A percentile compares a stretch with the other conserved stretches of the same genome.
Evolutionary conservation across 2,329 filamentous ascomycete genomes (phyloP).

Genomic region (Ophiostoma sp.): DNA sequence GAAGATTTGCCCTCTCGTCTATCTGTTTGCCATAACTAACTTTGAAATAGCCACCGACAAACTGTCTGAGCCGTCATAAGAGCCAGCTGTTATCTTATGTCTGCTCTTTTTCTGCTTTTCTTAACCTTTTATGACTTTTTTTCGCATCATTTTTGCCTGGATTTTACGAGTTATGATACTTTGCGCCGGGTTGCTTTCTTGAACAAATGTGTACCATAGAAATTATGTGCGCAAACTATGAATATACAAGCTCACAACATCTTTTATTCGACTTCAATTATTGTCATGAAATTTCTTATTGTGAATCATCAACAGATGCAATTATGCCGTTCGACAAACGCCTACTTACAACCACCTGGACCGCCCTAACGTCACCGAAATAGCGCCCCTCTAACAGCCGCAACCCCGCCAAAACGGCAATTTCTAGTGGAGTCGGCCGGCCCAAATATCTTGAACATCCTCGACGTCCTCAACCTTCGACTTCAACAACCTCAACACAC

Average conservation of each 20-base stretch:
- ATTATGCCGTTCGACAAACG: background rate
- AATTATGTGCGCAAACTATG: background rate
- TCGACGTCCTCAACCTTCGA: background rate
- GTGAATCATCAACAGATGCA: background rate
- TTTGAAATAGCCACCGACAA: constrained; percentile 29
- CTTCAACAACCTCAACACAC: background rate
- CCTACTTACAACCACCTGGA: background rate
- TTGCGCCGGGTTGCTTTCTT: background rate
- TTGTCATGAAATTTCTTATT: background rate
- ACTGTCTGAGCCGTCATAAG: constrained; percentile 26
- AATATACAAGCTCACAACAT: background rate
- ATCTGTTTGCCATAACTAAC: background rate
- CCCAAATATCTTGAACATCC: background rate
- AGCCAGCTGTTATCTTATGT: background rate
- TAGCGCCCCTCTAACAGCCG: background rate
- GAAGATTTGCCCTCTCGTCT: too few relatives aligned
- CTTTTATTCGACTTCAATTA: too few relatives aligned
- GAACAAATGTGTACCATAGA: background rate
- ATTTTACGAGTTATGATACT: constrained; percentile 6
- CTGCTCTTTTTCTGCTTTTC: background rate
- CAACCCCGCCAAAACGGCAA: constrained; percentile 13
- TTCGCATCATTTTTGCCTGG: background rate
- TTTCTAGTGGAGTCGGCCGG: constrained; percentile 5
- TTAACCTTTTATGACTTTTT: background rate
- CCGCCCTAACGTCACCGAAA: background rate